Evolutionary conservation across 1,139 yeast genomes (phyloP).

Genomic region (Sugiyamaella grinbergsii): DNA sequence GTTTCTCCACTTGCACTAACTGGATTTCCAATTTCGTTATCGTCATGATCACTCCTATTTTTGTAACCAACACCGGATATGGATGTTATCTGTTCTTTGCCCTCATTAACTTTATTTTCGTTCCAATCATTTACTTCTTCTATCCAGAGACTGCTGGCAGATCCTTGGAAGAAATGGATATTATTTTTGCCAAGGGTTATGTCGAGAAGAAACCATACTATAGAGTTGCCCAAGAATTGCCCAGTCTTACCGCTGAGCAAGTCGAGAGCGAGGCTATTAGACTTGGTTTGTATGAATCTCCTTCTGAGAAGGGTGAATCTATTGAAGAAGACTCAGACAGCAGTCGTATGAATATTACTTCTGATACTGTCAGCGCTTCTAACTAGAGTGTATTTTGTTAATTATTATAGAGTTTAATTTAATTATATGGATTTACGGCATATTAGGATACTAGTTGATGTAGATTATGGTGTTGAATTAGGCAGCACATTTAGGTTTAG

Average conservation of each 20-base stretch:
- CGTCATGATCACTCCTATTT: slow-evolving; percentile 57
- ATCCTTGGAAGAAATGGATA: slow-evolving; percentile 63
- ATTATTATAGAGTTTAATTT: too few species aligned
- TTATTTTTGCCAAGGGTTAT: slow-evolving; percentile 50
- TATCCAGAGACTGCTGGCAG: slow-evolving; percentile 69
- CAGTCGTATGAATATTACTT: too few species aligned
- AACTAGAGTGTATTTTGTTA: too few species aligned
- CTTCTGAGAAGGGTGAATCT: slow-evolving; percentile 1
- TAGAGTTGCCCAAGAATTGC: slow-evolving; percentile 38
- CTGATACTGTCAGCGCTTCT: too few species aligned
- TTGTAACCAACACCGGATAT: slow-evolving; percentile 47
- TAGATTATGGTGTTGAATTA: too few species aligned
- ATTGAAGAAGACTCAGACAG: background rate
- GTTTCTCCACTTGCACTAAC: slow-evolving; percentile 57
- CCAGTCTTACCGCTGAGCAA: slow-evolving; percentile 35
- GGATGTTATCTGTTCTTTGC: slow-evolving; percentile 51
- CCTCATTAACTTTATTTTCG: slow-evolving; percentile 59
- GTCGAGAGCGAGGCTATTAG: slow-evolving; percentile 36
- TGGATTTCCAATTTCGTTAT: slow-evolving; percentile 55
- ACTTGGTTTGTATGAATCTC: slow-evolving; percentile 33
- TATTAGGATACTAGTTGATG: too few species aligned
- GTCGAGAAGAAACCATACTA: slow-evolving; percentile 37
- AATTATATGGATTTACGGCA: too few species aligned
- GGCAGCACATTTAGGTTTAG: too few species aligned
- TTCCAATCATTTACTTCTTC: slow-evolving; percentile 65